Evolutionary conservation across 2,329 filamentous ascomycete genomes (phyloP), one percentile per base, ranked within the genome.

Genomic region (Calonectria henricotiae): DNA sequence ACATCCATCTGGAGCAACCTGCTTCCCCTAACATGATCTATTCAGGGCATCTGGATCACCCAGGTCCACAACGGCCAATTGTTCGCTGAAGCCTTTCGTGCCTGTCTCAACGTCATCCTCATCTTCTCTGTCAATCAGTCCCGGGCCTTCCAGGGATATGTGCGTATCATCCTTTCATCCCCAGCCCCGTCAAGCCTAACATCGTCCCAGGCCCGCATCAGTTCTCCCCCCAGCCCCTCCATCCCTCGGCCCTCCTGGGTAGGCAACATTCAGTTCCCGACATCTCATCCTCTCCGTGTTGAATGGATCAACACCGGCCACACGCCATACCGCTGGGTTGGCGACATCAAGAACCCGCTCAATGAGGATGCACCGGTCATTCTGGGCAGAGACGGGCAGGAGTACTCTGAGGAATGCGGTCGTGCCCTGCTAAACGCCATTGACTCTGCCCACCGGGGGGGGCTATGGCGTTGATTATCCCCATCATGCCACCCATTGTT

Each of bases 331-430:
- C 39, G 1, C 15, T 43, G 17, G 2, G 23, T 61, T 7, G 55
- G 25, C 4, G 25, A 30, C 25, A 44, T 61, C 39, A 61, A 20
- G 25, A 61, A 61, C 11, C 25, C 55, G 15, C 39, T 61, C 3
- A 61, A 61, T 20, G 55, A 61, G 17, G 8, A 32, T 5, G 55
- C 55, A 25, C 13, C 55, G 3, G 55, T 32, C 55, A 13, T 61
- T 15, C 17, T 44, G 4, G 39, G 55, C 27, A 61, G 55, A n/a
- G 55, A 61, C 13, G 55, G 55, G 25, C 55, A 61, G 27, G 55
- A 61, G 17, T 61, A 61, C 20, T 61, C 55, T 7, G 55, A 61
- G n/a, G 55, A 61, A 30, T 61, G 55, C 13, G 55, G 55, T 4
- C 55, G 55, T 25, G 55, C 55, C 37, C 55, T 61, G 2, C 17